Evolutionary conservation across 2,329 filamentous ascomycete species (phyloP).

Genomic region (Rugonectria rugulosa): DNA sequence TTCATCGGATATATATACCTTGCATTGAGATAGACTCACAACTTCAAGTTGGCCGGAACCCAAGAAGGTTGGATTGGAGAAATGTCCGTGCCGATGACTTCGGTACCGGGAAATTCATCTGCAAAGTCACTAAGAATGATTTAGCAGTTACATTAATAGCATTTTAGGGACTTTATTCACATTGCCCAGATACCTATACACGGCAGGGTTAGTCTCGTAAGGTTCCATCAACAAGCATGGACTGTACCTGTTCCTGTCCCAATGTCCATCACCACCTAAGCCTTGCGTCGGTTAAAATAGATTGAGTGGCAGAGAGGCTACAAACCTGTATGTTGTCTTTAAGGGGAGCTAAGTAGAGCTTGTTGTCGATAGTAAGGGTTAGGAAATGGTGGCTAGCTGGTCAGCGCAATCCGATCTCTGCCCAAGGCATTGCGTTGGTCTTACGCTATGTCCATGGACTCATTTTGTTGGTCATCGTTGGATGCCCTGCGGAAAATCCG

Average conservation of each 20-base stretch:
- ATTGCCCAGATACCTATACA: slow-evolving; percentile 25
- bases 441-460: slow-evolving; percentile 32
- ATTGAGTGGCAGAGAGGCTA: background rate
- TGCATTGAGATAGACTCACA: slow-evolving; percentile 1
- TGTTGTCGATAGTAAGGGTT: slow-evolving; percentile 21
- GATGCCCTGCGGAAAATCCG: slow-evolving; percentile 14
- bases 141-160: too few species aligned
- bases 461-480: slow-evolving; percentile 28
- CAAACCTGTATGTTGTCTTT: slow-evolving; percentile 11
- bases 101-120: slow-evolving; percentile 5
- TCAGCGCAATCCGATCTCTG: background rate
- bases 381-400: slow-evolving; percentile 22
- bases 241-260: slow-evolving; percentile 27
- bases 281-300: fast-evolving
- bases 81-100: slow-evolving; percentile 28
- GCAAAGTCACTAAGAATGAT: slow-evolving; percentile 20
- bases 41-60: slow-evolving; percentile 23
- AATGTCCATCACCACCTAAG: slow-evolving; percentile 23
- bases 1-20: background rate
- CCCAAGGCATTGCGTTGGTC: fast-evolving
- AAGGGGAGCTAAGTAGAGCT: slow-evolving; percentile 6
- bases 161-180: background rate
- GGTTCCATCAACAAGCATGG: background rate
- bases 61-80: slow-evolving; percentile 28
- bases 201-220: fast-evolving